These are phyloP conservation scores for Furcasterigmium furcatum DNA, from an alignment of 2,329 filamentous ascomycete genomes.

Conservation along the genomic window DNA sequence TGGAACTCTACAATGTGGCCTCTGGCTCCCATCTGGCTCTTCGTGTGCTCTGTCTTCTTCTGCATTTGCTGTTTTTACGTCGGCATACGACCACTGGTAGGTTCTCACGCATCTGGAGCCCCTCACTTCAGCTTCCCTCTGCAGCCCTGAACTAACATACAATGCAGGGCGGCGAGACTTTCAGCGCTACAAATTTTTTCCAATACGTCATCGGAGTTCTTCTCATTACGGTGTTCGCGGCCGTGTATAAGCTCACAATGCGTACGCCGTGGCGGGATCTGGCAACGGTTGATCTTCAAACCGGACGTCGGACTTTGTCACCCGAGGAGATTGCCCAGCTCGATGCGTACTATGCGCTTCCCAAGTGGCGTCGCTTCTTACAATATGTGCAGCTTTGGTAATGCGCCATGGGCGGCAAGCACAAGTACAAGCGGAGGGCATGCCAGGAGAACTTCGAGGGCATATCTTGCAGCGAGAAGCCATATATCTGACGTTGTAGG, in stretches of 20 bases:
- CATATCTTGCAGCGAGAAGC: too few species aligned
- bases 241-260: neutral
- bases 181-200: constrained; percentile 1
- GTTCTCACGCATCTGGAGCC: too few species aligned
- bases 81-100: neutral
- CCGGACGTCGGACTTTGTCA: neutral
- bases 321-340: neutral
- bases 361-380: neutral
- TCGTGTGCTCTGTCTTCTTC: neutral
- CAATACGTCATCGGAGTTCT: constrained; percentile 1
- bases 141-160: too few species aligned
- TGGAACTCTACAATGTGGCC: neutral
- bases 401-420: too few species aligned
- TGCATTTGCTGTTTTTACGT: neutral
- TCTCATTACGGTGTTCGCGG: neutral
- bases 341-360: constrained; percentile 1
- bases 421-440: too few species aligned
- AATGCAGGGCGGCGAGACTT: too few species aligned
- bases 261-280: constrained; percentile 1
- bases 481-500: too few species aligned
- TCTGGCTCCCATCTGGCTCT: neutral
- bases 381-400: constrained; percentile 1
- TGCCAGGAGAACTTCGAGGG: too few species aligned
- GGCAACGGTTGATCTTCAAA: neutral
- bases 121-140: too few species aligned